These are phyloP conservation scores for Leptographium procerum DNA, from an alignment of 2,329 filamentous ascomycete genomes.

Conservation along the genomic window DNA sequence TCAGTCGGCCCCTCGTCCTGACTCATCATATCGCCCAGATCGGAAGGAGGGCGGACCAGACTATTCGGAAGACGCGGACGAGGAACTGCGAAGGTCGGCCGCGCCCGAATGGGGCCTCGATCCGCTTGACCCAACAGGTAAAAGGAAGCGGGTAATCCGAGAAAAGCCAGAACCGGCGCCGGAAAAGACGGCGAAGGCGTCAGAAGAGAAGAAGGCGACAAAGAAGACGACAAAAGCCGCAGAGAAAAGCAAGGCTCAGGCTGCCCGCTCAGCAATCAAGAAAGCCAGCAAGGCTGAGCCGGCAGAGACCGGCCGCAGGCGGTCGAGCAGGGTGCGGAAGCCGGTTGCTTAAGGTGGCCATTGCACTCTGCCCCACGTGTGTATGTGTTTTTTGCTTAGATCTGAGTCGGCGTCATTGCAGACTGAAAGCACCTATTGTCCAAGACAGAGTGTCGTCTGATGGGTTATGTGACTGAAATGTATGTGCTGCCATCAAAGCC, in stretches of 20 bases:
- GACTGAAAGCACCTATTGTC: too few species aligned
- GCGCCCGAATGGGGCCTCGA: background rate
- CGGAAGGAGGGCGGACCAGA: background rate
- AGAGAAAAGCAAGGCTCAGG: background rate
- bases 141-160: background rate
- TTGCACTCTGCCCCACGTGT: background rate
- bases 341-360: background rate
- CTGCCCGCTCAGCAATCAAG: background rate
- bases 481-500: too few species aligned
- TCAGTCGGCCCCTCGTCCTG: background rate
- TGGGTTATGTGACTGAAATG: too few species aligned
- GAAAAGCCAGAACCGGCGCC: too few species aligned
- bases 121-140: background rate
- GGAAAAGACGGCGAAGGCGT: too few species aligned
- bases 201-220: background rate
- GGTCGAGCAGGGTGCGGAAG: background rate
- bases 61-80: slow-evolving; percentile 7
- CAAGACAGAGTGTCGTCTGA: too few species aligned
- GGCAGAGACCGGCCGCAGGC: background rate
- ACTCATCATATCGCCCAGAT: background rate
- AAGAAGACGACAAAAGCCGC: background rate
- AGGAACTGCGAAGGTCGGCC: slow-evolving; percentile 5
- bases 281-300: background rate
- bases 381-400: too few species aligned
- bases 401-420: too few species aligned